phyloP scores from a whole-genome alignment of 2,329 filamentous ascomycete species.

The Sporothrix brunneoviolacea region DNA sequence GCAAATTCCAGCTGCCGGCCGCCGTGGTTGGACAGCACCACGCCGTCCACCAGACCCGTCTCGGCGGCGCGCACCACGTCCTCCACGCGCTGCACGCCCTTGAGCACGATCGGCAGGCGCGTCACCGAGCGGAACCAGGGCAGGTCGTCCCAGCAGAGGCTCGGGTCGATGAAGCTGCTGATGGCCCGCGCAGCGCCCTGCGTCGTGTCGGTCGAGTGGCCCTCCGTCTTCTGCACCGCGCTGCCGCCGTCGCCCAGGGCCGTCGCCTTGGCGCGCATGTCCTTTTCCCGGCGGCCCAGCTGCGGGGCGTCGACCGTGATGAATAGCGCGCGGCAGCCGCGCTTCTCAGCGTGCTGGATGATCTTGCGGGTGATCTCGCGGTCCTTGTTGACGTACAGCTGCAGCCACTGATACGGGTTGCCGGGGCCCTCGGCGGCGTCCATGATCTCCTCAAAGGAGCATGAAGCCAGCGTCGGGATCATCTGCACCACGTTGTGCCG shows the following conservation, averaged over 20 bases:
- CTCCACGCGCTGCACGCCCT: conserved; percentile 93
- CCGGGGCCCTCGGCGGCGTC: conserved; percentile 66
- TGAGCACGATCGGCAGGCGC: conserved; percentile 89
- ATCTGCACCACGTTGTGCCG: conserved; percentile 93
- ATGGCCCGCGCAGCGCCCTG: conserved; percentile 95
- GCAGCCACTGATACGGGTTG: conserved; percentile 84
- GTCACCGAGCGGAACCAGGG: conserved; percentile 90
- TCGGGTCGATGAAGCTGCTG: conserved; percentile 92
- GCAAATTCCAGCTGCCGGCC: conserved; percentile 91
- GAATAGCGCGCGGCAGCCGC: conserved; percentile 92
- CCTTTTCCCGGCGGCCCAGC: conserved; percentile 89
- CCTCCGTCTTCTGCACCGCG: conserved; percentile 73
- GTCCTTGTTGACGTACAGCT: conserved; percentile 96
- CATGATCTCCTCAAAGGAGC: conserved; percentile 94
- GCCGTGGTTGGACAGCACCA: conserved; percentile 94
- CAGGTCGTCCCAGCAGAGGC: conserved; percentile 88
- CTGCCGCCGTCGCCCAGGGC: conserved; percentile 59
- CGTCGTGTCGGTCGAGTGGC: conserved; percentile 69
- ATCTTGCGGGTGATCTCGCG: conserved; percentile 84
- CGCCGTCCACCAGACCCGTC: conserved; percentile 66
- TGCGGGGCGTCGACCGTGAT: conserved; percentile 98
- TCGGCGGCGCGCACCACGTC: conserved; percentile 87
- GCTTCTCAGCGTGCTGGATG: conserved; percentile 80
- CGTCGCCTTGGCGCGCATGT: conserved; percentile 90
- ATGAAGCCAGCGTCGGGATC: conserved; percentile 95